Base-by-base conservation (phyloP, 257 asterid genomes). In the Galeopsis tetrahit region DNA sequence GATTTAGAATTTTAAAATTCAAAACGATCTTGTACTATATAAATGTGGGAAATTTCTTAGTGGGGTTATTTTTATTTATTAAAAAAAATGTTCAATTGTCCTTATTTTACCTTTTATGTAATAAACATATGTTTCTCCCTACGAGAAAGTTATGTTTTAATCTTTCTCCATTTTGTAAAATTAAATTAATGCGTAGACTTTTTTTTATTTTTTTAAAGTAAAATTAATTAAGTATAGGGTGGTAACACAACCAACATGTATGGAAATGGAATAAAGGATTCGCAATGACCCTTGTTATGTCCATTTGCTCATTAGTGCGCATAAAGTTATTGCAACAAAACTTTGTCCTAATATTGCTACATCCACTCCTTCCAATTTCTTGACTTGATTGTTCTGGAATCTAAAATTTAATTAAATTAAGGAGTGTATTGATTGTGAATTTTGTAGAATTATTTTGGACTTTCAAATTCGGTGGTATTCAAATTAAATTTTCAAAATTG, bases 331-430 rank as follows among this genome's bases (percentile, higher is more conserved):
- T 57, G 63, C 63, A 31, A 40, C 4, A 14, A 52, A 31, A 11
- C 13, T 32, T 9, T 57, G 4, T 31, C 14, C 63, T 6, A 21
- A 21, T 21, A 56, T 21, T 56, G 36, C 13, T 49, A 49, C 3
- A 49, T 49, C 59, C 10, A 52, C 10, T 14, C 6, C 31, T 52
- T 52, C 40, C 21, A 32, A 32, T 34, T 58, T 34, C 8, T 58
- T 58, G 39, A 58, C 2, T 31, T 58, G 64, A 33, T 31, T 58
- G 42, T 11, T 58, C 15, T 58, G 17, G 64, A 58, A 58, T 58
- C 64, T 21, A 10, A 1, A 21, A 21, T n/a, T n/a, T 21, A 21
- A 21, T 21, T 21, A 21, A 21, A n/a, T n/a, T n/a, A n/a, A n/a
- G n/a, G n/a, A n/a, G n/a, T n/a, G n/a, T n/a, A n/a, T n/a, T n/a